phyloP scores from a whole-genome alignment of 495 filamentous ascomycete genomes.

The Niebla homalea region DNA sequence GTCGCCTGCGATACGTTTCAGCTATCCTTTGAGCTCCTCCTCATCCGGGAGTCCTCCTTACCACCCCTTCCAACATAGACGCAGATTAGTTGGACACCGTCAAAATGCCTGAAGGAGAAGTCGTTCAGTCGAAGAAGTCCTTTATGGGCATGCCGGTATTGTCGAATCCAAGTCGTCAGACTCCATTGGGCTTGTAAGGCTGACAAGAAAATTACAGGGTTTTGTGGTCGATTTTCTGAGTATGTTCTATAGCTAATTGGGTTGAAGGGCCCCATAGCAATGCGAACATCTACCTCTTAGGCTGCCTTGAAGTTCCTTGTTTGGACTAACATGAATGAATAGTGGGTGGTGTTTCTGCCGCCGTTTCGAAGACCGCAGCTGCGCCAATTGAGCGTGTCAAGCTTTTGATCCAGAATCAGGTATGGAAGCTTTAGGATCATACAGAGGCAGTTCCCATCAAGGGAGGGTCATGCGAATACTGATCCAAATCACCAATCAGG shows the following conservation, averaged over 20 bases:
- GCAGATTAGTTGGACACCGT: constrained; percentile 22
- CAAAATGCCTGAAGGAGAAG: constrained; percentile 38
- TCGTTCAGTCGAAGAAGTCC: constrained; percentile 52
- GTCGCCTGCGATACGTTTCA: constrained; percentile 8
- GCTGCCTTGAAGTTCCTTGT: too few species aligned
- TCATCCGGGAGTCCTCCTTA: constrained; percentile 29
- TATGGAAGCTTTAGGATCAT: constrained; percentile 33
- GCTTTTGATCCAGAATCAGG: constrained; percentile 99
- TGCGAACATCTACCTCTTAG: too few species aligned
- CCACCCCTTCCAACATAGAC: constrained; percentile 25
- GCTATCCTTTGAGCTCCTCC: constrained; percentile 22
- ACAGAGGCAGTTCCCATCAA: background rate
- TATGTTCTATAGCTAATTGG: constrained; percentile 42
- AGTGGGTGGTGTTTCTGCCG: constrained; percentile 99
- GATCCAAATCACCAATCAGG: constrained; percentile 37
- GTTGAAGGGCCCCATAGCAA: too few species aligned
- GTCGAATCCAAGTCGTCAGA: background rate
- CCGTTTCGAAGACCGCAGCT: constrained; percentile 99
- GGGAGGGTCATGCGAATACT: constrained; percentile 3
- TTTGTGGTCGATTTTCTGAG: constrained; percentile 92
- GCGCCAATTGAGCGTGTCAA: constrained; percentile 99
- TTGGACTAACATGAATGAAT: constrained; percentile 21
- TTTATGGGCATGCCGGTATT: constrained; percentile 83
- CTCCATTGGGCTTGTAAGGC: constrained; percentile 11
- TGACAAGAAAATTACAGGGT: constrained; percentile 32